Evolutionary conservation across 192 early-diverging fungal species (phyloP).

Genomic region (Backusella liffmaniae): DNA sequence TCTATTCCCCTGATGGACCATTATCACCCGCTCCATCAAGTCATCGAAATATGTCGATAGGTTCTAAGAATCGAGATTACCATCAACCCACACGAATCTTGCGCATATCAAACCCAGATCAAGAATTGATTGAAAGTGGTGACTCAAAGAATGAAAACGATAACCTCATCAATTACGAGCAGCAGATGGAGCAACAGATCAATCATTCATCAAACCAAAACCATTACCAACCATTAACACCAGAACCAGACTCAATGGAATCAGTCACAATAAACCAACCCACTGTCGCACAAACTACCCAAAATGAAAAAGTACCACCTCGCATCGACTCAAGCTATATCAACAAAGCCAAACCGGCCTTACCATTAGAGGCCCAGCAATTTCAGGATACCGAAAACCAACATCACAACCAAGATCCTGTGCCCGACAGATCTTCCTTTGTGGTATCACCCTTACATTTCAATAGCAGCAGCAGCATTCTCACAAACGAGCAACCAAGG

Average conservation of each 20-base stretch:
- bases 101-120: constrained; percentile 1
- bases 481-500: neutral
- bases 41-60: neutral
- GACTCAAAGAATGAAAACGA: neutral
- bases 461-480: neutral
- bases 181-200: neutral
- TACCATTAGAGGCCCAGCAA: neutral
- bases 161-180: neutral
- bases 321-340: neutral
- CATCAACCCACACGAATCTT: neutral
- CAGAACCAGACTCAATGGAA: neutral
- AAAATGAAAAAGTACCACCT: neutral
- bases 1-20: neutral
- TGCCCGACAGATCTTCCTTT: neutral
- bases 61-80: neutral
- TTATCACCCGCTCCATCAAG: neutral
- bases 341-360: neutral
- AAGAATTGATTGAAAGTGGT: neutral
- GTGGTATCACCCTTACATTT: neutral
- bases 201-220: neutral
- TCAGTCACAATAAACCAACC: neutral
- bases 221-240: neutral
- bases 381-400: neutral
- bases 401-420: neutral
- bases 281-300: neutral